Conservation (phyloP, 2,329 filamentous ascomycete genomes). For the Penicillium sp. region DNA sequence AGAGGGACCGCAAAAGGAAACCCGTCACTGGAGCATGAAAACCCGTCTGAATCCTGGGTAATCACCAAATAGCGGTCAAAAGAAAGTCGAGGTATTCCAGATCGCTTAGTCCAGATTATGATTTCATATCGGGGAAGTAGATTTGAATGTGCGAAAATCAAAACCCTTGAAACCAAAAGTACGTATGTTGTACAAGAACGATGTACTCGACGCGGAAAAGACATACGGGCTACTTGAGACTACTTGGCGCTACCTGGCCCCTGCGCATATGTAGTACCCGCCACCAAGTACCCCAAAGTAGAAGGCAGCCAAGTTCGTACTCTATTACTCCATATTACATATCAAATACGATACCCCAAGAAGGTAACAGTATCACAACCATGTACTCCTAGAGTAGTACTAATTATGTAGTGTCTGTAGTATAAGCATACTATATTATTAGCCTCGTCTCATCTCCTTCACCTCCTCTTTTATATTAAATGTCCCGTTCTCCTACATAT, state of each 20-base stretch:
- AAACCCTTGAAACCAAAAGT: background rate
- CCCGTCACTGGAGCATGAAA: background rate
- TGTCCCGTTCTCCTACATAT: no score
- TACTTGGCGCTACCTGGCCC: background rate
- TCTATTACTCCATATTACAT: background rate
- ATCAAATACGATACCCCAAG: background rate
- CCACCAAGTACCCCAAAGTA: background rate
- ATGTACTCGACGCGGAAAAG: background rate
- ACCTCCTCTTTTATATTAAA: background rate
- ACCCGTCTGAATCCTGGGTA: background rate
- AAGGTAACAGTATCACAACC: background rate
- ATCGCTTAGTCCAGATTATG: background rate
- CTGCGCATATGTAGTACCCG: background rate
- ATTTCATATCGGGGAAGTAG: background rate
- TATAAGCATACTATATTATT: no score
- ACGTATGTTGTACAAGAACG: background rate
- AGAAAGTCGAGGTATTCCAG: background rate
- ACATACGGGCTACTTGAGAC: background rate
- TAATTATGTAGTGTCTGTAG: no score
- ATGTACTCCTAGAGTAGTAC: background rate
- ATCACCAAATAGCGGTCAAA: conserved; percentile 5
- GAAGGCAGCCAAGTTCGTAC: background rate
- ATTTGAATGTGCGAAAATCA: background rate
- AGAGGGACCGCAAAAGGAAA: conserved; percentile 1
- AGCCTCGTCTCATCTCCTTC: background rate